Base-by-base conservation (phyloP, 2,329 filamentous ascomycete genomes). In the Verticillium isaacii region DNA sequence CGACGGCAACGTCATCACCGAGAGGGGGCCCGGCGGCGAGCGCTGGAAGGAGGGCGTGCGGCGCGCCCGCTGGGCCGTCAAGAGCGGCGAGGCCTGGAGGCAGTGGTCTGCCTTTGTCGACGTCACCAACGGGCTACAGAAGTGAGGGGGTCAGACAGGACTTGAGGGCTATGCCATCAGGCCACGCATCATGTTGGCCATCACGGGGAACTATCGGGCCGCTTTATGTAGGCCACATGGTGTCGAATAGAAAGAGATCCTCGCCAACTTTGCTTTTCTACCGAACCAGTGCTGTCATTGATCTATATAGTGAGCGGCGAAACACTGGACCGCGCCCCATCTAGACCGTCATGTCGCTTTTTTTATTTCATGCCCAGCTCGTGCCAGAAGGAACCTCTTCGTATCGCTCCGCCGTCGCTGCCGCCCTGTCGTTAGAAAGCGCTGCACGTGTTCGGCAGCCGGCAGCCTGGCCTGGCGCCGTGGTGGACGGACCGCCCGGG, bases 41-140 rank as follows among this genome's bases (percentile, higher is more conserved):
- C 85, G 94, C 70, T 99, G 95, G 95, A 99, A 96, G 79, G 94
- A 97, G 73, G 95, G 94, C 59, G 86, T 97, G 15, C 82, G 94
- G 68, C 85, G 92, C 72, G 95, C 95, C 17, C 87, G 89, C 69
- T 96, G 92, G 91, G 92, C 92, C 12, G 85, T 99, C 57, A 85
- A 88, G 75, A 97, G 92, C 73, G 93, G 94, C 56, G 87, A 89
- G 73, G 92, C 94, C n/a, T 88, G 91, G 82, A 88, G 82, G 72
- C 88, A 93, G 77, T 94, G 95, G 87, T 82, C 88, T 62, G 82
- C 82, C 25, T 98, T 97, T 77, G 93, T 96, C 41, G 85, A 94
- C 63, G 86, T 91, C 37, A 96, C 91, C 11, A 93, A 94, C 70
- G 45, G 45, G n/a, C 19, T 50, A 11, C 34, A 36, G 34, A 14